These are phyloP conservation scores for Wickerhamomyces bovis DNA, from an alignment of 805 yeast genomes.

Conservation along the genomic window DNA sequence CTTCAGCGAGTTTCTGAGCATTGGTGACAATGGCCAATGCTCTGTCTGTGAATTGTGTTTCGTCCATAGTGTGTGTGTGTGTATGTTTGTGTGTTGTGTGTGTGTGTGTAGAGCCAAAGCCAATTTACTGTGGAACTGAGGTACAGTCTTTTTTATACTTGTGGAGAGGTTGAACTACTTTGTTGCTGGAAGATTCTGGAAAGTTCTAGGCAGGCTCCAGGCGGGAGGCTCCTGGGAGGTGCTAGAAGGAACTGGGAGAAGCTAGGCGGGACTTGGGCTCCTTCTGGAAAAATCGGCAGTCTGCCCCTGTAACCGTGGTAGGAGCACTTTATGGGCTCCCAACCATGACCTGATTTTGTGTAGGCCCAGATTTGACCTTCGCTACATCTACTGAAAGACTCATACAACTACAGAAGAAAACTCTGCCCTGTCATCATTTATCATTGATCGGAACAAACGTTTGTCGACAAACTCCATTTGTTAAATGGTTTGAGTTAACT, in stretches of 20 bases:
- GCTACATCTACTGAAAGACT: no score
- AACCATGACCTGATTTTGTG: neutral
- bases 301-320: neutral
- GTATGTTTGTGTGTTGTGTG: neutral
- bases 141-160: neutral
- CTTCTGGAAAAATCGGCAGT: neutral
- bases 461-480: no score
- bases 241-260: neutral
- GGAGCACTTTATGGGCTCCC: neutral
- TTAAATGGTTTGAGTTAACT: no score
- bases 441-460: no score
- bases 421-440: no score
- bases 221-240: neutral
- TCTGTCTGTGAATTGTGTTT: slow-evolving; percentile 85
- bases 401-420: no score
- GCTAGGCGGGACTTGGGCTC: neutral
- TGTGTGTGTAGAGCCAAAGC: neutral
- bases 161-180: no score
- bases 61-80: slow-evolving; percentile 29
- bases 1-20: slow-evolving; percentile 78
- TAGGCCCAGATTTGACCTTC: no score
- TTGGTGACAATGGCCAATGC: slow-evolving; percentile 76
- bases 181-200: neutral
- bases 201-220: neutral
- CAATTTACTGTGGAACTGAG: neutral